These are phyloP conservation scores for Lycium barbarum DNA, from an alignment of 257 asterid genomes.

Conservation along the genomic window DNA sequence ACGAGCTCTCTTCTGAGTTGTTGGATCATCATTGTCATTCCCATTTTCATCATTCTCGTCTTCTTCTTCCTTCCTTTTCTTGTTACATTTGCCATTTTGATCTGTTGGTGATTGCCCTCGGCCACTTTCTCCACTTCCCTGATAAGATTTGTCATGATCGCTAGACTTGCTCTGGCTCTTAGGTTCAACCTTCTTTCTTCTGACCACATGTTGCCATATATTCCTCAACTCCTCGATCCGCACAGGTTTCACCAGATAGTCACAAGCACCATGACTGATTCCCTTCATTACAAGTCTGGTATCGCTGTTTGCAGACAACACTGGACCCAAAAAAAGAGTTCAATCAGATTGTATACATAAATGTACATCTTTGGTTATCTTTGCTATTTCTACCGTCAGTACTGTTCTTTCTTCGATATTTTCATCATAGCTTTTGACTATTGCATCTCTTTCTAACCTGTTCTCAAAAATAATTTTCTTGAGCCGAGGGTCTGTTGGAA, in stretches of 20 bases:
- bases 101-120: slow-evolving; percentile 54
- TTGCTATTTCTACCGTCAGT: too few relatives aligned
- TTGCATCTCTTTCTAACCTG: too few relatives aligned
- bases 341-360: background rate
- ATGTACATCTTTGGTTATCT: too few relatives aligned
- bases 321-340: slow-evolving; percentile 43
- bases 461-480: too few relatives aligned
- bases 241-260: slow-evolving; percentile 87
- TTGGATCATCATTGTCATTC: slow-evolving; percentile 63
- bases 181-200: slow-evolving; percentile 62
- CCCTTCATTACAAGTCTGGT: slow-evolving; percentile 84
- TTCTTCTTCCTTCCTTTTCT: slow-evolving; percentile 90
- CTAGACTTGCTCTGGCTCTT: slow-evolving; percentile 40
- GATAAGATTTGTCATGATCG: slow-evolving; percentile 42
- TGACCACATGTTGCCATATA: slow-evolving; percentile 88
- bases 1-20: slow-evolving; percentile 78
- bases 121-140: slow-evolving; percentile 55
- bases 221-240: slow-evolving; percentile 79
- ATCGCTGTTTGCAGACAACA: slow-evolving; percentile 82
- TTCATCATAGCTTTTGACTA: too few relatives aligned
- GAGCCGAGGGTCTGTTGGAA: too few relatives aligned
- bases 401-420: too few relatives aligned
- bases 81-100: slow-evolving; percentile 56
- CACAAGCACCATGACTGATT: slow-evolving; percentile 86
- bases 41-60: slow-evolving; percentile 63